Percentiles rank a stretch among this genome's conserved stretches.
phyloP scores from a whole-genome alignment of 495 filamentous ascomycete species.

The Hypomontagnella submonticulosa region DNA sequence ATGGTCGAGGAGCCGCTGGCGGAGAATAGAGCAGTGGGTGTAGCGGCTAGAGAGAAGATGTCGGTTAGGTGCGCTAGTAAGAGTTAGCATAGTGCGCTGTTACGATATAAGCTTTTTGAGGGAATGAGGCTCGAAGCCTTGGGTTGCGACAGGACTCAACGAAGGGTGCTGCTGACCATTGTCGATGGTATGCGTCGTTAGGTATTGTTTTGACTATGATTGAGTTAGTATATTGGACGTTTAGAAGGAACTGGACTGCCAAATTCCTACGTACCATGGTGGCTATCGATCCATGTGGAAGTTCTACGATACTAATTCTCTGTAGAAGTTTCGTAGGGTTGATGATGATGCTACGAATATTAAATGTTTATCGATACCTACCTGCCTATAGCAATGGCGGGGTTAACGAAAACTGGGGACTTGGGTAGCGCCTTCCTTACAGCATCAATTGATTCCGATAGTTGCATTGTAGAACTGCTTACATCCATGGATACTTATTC shows the following conservation, averaged over 20 bases:
- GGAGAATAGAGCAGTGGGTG: conserved; percentile 77
- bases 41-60: conserved; percentile 90
- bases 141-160: conserved; percentile 1
- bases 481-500: too few species aligned
- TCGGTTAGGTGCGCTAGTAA: conserved; percentile 81
- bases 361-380: conserved; percentile 1
- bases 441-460: background rate
- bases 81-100: conserved; percentile 24
- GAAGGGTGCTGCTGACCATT: conserved; percentile 67
- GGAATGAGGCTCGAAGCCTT: conserved; percentile 3
- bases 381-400: conserved; percentile 25
- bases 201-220: conserved; percentile 93
- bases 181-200: conserved; percentile 89
- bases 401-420: conserved; percentile 19
- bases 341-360: conserved; percentile 32
- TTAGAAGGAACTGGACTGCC: background rate
- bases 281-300: conserved; percentile 31
- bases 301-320: conserved; percentile 13
- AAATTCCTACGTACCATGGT: conserved; percentile 31
- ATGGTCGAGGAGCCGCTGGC: conserved; percentile 83
- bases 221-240: conserved; percentile 2
- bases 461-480: too few species aligned
- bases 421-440: background rate
- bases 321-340: conserved; percentile 29
- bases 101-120: conserved; percentile 9